Base-by-base conservation (phyloP, 306 rosid genomes). In the Cucumis hystrix region DNA sequence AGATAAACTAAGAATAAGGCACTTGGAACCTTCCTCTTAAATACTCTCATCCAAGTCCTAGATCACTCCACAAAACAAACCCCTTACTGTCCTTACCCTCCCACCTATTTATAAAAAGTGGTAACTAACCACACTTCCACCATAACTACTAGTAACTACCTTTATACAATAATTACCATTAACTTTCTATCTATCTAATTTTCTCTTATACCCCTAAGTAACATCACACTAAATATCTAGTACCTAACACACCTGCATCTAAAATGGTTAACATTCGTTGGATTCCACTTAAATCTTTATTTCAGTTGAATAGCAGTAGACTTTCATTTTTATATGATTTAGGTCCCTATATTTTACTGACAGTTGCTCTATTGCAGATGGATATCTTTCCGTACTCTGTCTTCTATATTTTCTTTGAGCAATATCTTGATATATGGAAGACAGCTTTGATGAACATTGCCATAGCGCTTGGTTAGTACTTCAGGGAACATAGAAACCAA, bases 321-420 rank as follows among this genome's bases (percentile, higher is more conserved):
- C n/a, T 39, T 60, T 56, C 23, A 76, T 37, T 75, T 83, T 39
- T 76, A 76, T 76, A 76, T 66, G 51, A 30, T 81, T n/a, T 61
- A 82, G 56, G 78, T 80, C 78, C 17, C 64, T 70, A 62, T 43
- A 51, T 40, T 76, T 72, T 80, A 76, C 75, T 87, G 77, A 83
- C 62, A 17, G 52, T 65, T 57, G 76, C 83, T 87, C 74, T 89
- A 69, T 37, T 89, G 93, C 97, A 95, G 98, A 92, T 95, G 92
- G 83, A 88, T 74, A 80, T 95, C 82, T 95, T 95, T 84, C 98
- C 98, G 6, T 95, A 95, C 91, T 95, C 98, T 0, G 98, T 95
- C 75, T 92, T 95, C 87, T 95, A 95, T 80, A 90, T 95, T 76
- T 95, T 95, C 91, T 95, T 95, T 72, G 98, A 95, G 85, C 98